Conservation (phyloP, 1,139 yeast species). For the Geotrichum cucujoidarum region DNA sequence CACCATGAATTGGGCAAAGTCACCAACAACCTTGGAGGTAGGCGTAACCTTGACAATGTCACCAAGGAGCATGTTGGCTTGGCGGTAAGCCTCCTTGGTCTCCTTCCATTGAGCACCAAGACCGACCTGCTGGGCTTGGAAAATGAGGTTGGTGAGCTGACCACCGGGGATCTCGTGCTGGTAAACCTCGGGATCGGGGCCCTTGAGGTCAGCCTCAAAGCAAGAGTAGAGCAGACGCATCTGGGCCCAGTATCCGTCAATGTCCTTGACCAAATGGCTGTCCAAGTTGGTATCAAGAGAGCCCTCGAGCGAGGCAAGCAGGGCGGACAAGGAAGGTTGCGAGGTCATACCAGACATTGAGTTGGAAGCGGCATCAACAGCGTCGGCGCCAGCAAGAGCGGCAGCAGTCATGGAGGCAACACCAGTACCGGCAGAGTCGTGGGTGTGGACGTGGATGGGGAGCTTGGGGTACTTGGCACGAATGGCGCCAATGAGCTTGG, state of each 20-base stretch:
- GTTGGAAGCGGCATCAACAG: conserved; percentile 94
- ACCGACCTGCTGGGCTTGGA: conserved; percentile 99
- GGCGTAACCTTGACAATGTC: conserved; percentile 98
- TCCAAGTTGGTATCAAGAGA: conserved; percentile 71
- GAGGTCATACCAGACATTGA: conserved; percentile 98
- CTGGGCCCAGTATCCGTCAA: conserved; percentile 97
- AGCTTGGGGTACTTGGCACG: conserved; percentile 85
- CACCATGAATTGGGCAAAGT: conserved; percentile 97
- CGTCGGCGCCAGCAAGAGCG: conserved; percentile 96
- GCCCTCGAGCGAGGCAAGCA: conserved; percentile 88
- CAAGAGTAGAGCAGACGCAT: conserved; percentile 94
- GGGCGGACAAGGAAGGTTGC: conserved; percentile 92
- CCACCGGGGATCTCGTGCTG: conserved; percentile 99
- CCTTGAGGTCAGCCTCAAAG: conserved; percentile 97
- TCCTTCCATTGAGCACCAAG: conserved; percentile 93
- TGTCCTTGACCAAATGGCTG: conserved; percentile 63
- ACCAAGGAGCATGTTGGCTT: conserved; percentile 85
- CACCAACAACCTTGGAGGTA: conserved; percentile 98
- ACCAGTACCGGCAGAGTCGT: conserved; percentile 99
- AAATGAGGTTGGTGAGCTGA: conserved; percentile 90
- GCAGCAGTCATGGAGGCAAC: conserved; percentile 94
- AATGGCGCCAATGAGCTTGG: conserved; percentile 66
- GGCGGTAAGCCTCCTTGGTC: conserved; percentile 88
- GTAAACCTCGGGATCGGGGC: conserved; percentile 98
- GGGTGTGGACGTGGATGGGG: conserved; percentile 98